Base-by-base conservation (phyloP, 805 yeast genomes). In the Candida berthetii region DNA sequence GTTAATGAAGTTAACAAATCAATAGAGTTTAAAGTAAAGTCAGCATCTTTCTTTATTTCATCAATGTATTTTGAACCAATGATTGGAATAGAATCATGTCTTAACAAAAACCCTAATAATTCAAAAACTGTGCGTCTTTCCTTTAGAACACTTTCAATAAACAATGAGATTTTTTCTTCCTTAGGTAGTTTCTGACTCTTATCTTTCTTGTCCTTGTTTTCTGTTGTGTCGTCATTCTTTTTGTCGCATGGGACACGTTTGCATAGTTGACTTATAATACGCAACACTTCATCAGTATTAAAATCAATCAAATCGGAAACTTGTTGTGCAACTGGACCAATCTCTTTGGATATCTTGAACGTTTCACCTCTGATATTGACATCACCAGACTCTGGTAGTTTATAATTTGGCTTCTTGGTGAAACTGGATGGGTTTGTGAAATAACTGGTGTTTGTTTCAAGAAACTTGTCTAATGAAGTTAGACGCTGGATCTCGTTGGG, bases 111-210 rank as follows among this genome's bases (percentile, higher is more conserved):
- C 19, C 65, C 52, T 1, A 69, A 63, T 3, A 74, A 57, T 33
- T 68, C 65, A n/a, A 78, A 51, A 0, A 77, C 59, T 1, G 66
- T 55, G 45, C 78, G 62, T 52, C 83, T 69, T 51, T 82, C 87
- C 42, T 68, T 59, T 42, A 78, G 57, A 1, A 74, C 61, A n/a
- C 55, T 57, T 17, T 63, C 54, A 8, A 65, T 60, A 50, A 69
- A 66, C n/a, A 57, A n/a, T 39, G 44, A 39, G 22, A 42, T 40
- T 3, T 35, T 36, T 34, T 42, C 37, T 22, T 45, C 71, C 1
- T 68, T 64, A 17, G 63, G 48, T 31, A 60, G 61, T 31, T 60
- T 57, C 24, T 51, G 56, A 33, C 52, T 55, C 10, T 50, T 48
- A 18, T 53, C 56, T 15, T 46, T 46, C 3, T 36, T 40, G 14